Percentiles rank a stretch among this genome's conserved stretches.
These are phyloP conservation scores for Cercospora sojina DNA, from an alignment of 2,329 filamentous ascomycete genomes.

Conservation along the genomic window DNA sequence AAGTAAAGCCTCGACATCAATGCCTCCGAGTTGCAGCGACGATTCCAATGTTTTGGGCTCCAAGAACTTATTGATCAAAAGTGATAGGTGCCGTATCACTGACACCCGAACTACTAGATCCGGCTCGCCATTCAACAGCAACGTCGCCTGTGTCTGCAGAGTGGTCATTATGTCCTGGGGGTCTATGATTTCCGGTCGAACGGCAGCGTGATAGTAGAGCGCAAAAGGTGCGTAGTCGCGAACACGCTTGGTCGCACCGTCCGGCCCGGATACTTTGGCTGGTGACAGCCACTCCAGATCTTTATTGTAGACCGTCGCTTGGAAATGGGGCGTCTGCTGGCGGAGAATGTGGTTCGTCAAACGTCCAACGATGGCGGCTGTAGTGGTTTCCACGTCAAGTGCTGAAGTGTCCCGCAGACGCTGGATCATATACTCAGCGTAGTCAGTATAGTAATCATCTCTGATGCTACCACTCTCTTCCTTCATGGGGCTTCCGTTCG, in stretches of 20 bases:
- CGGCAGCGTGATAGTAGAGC: conserved; percentile 37
- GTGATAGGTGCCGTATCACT: conserved; percentile 46
- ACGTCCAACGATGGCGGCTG: conserved; percentile 60
- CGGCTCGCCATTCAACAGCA: conserved; percentile 21
- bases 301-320: conserved; percentile 39
- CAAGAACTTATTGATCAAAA: conserved; percentile 52
- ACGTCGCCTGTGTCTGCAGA: conserved; percentile 27
- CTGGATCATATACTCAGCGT: conserved; percentile 45
- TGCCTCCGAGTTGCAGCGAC: conserved; percentile 31
- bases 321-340: conserved; percentile 50
- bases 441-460: conserved; percentile 48
- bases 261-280: conserved; percentile 23
- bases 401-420: conserved; percentile 39
- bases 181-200: conserved; percentile 35
- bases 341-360: conserved; percentile 61
- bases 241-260: conserved; percentile 1
- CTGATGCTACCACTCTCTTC: conserved; percentile 41
- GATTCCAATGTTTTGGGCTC: conserved; percentile 42
- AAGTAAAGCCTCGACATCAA: conserved; percentile 43
- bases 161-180: conserved; percentile 30
- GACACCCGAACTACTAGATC: conserved; percentile 32
- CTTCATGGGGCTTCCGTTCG: conserved; percentile 51
- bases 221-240: conserved; percentile 28
- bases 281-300: conserved; percentile 33
- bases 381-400: conserved; percentile 48